Conservation (phyloP, 441 rosid species). For the Viola pubescens region DNA sequence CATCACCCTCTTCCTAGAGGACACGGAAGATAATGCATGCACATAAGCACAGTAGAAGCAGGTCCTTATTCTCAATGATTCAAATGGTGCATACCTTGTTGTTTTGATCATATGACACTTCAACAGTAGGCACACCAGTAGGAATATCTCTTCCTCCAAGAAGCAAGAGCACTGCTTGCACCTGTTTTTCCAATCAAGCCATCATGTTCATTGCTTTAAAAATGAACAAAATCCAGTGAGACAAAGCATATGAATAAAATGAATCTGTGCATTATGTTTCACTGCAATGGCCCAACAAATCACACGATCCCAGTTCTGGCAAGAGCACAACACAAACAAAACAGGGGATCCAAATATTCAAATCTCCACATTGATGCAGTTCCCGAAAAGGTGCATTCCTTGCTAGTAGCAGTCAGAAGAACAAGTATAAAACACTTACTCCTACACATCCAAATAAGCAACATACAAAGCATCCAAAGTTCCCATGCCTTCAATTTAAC, state of each 20-base stretch:
- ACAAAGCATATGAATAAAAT: neutral
- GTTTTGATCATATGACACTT: constrained; percentile 39
- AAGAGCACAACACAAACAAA: neutral
- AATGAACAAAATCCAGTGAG: neutral
- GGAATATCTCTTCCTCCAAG: constrained; percentile 51
- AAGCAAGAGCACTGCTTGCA: constrained; percentile 67
- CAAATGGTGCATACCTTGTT: constrained; percentile 33
- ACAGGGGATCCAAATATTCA: neutral
- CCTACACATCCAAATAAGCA: too few relatives aligned
- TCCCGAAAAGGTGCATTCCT: too few relatives aligned
- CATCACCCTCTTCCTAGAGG: constrained; percentile 38
- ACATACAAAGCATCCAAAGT: too few relatives aligned
- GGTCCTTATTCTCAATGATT: constrained; percentile 4
- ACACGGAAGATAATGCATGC: constrained; percentile 17
- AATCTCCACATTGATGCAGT: too few relatives aligned
- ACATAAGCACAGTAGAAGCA: constrained; percentile 8
- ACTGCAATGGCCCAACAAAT: neutral
- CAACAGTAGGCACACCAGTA: constrained; percentile 43
- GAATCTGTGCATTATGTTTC: neutral
- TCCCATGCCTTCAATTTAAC: too few relatives aligned
- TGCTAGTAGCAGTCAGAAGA: too few relatives aligned
- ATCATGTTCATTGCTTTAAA: constrained; percentile 4
- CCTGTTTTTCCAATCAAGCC: constrained; percentile 31
- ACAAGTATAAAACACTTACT: too few relatives aligned
- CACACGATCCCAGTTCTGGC: neutral